Evolutionary conservation across 2,329 filamentous ascomycete species (phyloP).

Genomic region (Sporothrix euskadiensis): DNA sequence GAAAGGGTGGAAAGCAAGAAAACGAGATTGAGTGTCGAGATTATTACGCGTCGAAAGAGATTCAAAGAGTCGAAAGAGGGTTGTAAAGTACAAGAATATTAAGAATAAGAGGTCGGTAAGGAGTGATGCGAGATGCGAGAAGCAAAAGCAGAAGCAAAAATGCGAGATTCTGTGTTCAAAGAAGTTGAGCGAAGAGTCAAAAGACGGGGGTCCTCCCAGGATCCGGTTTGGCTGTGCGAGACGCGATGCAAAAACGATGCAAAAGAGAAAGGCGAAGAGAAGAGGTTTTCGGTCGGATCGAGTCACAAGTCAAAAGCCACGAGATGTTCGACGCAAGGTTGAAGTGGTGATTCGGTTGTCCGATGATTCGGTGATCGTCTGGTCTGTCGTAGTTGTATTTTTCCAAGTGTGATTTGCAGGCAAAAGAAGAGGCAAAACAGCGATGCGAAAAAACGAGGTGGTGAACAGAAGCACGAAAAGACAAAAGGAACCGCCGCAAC

Average conservation of each 20-base stretch:
- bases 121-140: background rate
- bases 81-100: conserved; percentile 10
- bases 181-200: background rate
- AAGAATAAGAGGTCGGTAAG: conserved; percentile 3
- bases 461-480: background rate
- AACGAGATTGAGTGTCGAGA: background rate
- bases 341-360: background rate
- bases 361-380: background rate
- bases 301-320: background rate
- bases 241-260: background rate
- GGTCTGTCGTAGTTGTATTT: background rate
- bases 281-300: background rate
- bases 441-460: conserved; percentile 5
- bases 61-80: background rate
- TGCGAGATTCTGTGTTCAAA: background rate
- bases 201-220: conserved; percentile 16
- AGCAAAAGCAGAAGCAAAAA: background rate
- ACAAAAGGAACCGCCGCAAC: conserved; percentile 11
- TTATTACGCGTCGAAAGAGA: background rate
- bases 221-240: conserved; percentile 15
- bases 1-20: background rate
- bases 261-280: conserved; percentile 5
- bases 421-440: conserved; percentile 8
- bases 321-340: background rate
- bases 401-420: background rate